A percentile compares a stretch with the other conserved stretches of the same genome.
These are phyloP conservation scores for Elaphomyces granulatus DNA, from an alignment of 495 filamentous ascomycete species.

Conservation along the genomic window DNA sequence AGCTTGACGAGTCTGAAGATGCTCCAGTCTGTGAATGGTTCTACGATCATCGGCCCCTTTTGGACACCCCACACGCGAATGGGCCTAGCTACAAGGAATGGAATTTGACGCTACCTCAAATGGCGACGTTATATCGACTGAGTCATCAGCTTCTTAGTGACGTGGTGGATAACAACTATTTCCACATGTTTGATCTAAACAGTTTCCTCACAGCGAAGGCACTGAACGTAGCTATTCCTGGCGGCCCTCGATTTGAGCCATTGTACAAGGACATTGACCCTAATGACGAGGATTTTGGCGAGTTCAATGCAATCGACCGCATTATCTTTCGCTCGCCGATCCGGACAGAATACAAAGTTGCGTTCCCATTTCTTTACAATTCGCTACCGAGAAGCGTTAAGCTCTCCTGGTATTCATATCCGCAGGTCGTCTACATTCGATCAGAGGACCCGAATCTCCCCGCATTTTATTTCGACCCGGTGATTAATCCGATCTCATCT, in stretches of 20 bases:
- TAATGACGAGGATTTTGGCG: conserved; percentile 98
- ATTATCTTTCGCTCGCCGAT: conserved; percentile 98
- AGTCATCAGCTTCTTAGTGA: conserved; percentile 88
- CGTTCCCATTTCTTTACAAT: conserved; percentile 92
- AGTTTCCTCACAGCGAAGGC: conserved; percentile 96
- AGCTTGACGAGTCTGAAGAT: conserved; percentile 94
- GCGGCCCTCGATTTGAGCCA: conserved; percentile 93
- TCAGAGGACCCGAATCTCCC: conserved; percentile 82
- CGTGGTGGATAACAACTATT: conserved; percentile 90
- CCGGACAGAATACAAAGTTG: conserved; percentile 89
- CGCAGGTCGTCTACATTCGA: conserved; percentile 80
- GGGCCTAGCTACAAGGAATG: conserved; percentile 94
- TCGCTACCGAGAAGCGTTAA: conserved; percentile 90
- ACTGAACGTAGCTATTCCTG: conserved; percentile 90
- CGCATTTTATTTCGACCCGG: conserved; percentile 94
- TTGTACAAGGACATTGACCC: conserved; percentile 98
- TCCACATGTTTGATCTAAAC: conserved; percentile 93
- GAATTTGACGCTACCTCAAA: conserved; percentile 89
- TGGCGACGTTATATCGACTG: conserved; percentile 87
- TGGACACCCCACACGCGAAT: conserved; percentile 89
- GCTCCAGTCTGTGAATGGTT: conserved; percentile 88
- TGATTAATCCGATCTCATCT: conserved; percentile 95
- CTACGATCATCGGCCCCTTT: conserved; percentile 85
- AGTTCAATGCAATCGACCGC: conserved; percentile 98
- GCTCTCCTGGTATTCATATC: conserved; percentile 85